These are phyloP conservation scores for Ogataea pini DNA, from an alignment of 805 yeast species.

Conservation along the genomic window DNA sequence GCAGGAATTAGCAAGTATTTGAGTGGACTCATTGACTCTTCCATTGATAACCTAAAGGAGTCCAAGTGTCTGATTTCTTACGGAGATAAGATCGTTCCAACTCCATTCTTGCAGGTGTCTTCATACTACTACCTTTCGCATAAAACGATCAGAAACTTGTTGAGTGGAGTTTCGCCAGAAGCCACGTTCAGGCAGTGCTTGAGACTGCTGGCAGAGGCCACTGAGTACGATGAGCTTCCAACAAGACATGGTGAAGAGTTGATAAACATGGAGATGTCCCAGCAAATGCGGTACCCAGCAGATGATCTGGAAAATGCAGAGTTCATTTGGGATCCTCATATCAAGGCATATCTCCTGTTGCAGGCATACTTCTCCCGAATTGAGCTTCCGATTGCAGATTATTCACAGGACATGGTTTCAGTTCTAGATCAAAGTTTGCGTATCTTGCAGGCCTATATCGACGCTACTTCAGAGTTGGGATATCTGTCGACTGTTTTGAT, in stretches of 20 bases:
- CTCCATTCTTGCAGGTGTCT: constrained; percentile 81
- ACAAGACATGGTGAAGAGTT: constrained; percentile 91
- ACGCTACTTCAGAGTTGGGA: constrained; percentile 84
- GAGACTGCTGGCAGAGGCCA: constrained; percentile 55
- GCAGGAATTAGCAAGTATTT: constrained; percentile 60
- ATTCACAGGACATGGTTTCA: constrained; percentile 88
- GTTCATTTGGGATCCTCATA: constrained; percentile 85
- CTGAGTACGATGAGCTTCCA: constrained; percentile 85
- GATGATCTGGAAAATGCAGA: constrained; percentile 57
- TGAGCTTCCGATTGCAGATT: constrained; percentile 92
- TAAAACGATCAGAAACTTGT: constrained; percentile 73
- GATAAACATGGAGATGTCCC: constrained; percentile 80
- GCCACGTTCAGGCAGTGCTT: constrained; percentile 64
- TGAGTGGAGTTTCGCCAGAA: constrained; percentile 48
- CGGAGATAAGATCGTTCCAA: constrained; percentile 53
- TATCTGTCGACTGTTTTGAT: constrained; percentile 59
- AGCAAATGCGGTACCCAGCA: constrained; percentile 63
- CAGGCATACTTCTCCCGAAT: constrained; percentile 72
- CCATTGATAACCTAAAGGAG: constrained; percentile 65
- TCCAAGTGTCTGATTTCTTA: constrained; percentile 70
- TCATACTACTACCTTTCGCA: constrained; percentile 94
- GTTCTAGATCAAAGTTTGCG: constrained; percentile 94
- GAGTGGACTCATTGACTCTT: constrained; percentile 64
- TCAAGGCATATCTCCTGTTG: constrained; percentile 68
- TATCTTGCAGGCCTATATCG: constrained; percentile 89